A percentile compares a stretch with the other conserved stretches of the same genome.
phyloP scores from a whole-genome alignment of 495 filamentous ascomycete genomes.

The Copromyces sp. region DNA sequence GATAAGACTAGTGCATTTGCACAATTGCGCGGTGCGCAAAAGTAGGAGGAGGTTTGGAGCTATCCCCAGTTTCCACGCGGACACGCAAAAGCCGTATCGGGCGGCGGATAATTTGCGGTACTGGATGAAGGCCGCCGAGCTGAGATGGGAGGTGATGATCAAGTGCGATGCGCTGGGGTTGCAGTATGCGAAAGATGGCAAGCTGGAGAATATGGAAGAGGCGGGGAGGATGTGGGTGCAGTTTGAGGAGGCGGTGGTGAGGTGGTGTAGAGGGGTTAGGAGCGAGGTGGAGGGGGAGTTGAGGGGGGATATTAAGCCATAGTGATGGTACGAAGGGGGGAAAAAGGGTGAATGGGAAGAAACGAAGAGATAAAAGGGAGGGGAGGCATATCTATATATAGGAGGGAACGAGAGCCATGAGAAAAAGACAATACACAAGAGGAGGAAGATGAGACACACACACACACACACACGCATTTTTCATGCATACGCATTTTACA shows the following conservation, averaged over 20 bases:
- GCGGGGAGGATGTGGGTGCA: conserved; percentile 44
- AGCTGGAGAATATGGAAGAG: conserved; percentile 24
- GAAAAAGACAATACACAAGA: background rate
- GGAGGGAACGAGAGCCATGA: background rate
- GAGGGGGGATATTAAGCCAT: background rate
- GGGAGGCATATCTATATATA: background rate
- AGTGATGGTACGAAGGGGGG: background rate
- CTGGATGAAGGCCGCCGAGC: conserved; percentile 92
- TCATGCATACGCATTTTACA: background rate
- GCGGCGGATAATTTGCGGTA: conserved; percentile 86
- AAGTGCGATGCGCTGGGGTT: conserved; percentile 80
- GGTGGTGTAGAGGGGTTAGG: conserved; percentile 69
- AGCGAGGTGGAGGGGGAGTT: conserved; percentile 54
- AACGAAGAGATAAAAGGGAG: background rate
- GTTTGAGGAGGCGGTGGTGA: conserved; percentile 68
- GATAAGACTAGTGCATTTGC: conserved; percentile 68
- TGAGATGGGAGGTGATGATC: conserved; percentile 84
- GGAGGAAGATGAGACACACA: background rate
- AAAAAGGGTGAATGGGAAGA: background rate
- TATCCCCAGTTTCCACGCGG: conserved; percentile 77
- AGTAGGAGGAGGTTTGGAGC: conserved; percentile 83
- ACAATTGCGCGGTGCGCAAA: conserved; percentile 78
- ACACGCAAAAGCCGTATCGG: conserved; percentile 89
- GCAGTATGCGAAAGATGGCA: conserved; percentile 53
- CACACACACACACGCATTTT: background rate